Conservation (phyloP, 139 green algal species). For the Trebouxia sp. region DNA sequence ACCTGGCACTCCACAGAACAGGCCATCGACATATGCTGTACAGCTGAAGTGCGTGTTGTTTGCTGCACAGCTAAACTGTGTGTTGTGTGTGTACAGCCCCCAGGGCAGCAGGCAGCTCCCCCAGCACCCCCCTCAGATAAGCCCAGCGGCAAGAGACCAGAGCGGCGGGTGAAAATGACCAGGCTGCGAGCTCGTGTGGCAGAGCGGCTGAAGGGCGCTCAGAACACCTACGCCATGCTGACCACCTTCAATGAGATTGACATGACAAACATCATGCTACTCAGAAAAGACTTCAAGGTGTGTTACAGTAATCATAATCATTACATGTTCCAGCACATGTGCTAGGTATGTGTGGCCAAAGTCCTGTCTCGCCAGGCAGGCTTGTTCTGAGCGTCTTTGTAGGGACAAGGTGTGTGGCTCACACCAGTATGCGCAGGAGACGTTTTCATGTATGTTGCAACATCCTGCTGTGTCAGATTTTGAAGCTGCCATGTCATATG, state of each 20-base stretch:
- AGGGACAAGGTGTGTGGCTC: too few relatives aligned
- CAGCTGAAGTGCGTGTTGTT: too few relatives aligned
- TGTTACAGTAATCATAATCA: background rate
- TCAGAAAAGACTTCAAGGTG: slow-evolving; percentile 91
- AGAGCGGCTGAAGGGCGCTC: slow-evolving; percentile 92
- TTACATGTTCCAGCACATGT: too few relatives aligned
- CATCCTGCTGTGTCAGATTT: too few relatives aligned
- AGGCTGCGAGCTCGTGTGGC: slow-evolving; percentile 88
- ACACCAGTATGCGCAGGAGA: too few relatives aligned
- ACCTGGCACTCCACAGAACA: too few relatives aligned
- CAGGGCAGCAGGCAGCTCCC: background rate
- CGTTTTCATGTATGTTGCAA: background rate
- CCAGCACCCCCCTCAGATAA: background rate
- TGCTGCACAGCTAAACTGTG: too few relatives aligned
- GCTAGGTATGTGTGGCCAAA: too few relatives aligned
- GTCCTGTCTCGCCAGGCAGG: too few relatives aligned
- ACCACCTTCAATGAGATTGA: slow-evolving; percentile 99
- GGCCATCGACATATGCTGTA: too few relatives aligned
- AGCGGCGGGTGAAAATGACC: slow-evolving; percentile 93
- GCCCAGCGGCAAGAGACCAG: slow-evolving; percentile 1
- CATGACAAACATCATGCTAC: slow-evolving; percentile 93
- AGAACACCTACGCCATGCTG: slow-evolving; percentile 99
- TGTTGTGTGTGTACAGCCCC: background rate
- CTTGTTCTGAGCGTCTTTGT: too few relatives aligned
- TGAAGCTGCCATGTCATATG: too few relatives aligned